phyloP scores from a whole-genome alignment of 345 rosid genomes.

The Iberis pinnata region DNA sequence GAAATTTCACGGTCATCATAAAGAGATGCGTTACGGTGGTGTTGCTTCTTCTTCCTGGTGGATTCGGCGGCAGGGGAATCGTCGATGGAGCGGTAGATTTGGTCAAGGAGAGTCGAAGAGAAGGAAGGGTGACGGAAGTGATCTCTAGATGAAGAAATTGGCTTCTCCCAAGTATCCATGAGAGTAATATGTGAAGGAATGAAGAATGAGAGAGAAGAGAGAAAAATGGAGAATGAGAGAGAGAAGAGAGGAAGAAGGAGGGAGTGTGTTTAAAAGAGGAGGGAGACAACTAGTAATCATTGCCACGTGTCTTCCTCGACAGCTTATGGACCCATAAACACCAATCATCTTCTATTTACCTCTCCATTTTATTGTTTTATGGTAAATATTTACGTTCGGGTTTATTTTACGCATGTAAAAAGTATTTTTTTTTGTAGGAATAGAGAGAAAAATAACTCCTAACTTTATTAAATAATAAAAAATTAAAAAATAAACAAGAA shows the following conservation, averaged over 20 bases:
- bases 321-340: slow-evolving; percentile 26
- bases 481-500: too few species aligned
- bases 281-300: slow-evolving; percentile 24
- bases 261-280: slow-evolving; percentile 22
- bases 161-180: slow-evolving; percentile 34
- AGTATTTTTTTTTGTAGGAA: too few species aligned
- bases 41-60: slow-evolving; percentile 12
- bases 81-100: slow-evolving; percentile 74
- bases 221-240: not conserved
- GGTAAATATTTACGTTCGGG: not conserved
- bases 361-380: not conserved
- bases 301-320: slow-evolving; percentile 38
- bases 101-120: slow-evolving; percentile 74
- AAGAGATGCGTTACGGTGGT: not conserved
- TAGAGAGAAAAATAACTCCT: too few species aligned
- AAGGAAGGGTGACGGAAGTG: slow-evolving; percentile 57
- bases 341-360: slow-evolving; percentile 6
- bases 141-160: slow-evolving; percentile 5
- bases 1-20: slow-evolving; percentile 9
- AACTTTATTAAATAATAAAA: too few species aligned
- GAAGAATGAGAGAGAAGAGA: slow-evolving; percentile 11
- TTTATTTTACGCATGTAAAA: too few species aligned
- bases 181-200: slow-evolving; percentile 9
- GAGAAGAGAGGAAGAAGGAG: not conserved
- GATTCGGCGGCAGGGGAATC: slow-evolving; percentile 31